A percentile compares a stretch with the other conserved stretches of the same genome.
Evolutionary conservation across 306 rosid species (phyloP).

Genomic region (Elaeagnus macrophylla): DNA sequence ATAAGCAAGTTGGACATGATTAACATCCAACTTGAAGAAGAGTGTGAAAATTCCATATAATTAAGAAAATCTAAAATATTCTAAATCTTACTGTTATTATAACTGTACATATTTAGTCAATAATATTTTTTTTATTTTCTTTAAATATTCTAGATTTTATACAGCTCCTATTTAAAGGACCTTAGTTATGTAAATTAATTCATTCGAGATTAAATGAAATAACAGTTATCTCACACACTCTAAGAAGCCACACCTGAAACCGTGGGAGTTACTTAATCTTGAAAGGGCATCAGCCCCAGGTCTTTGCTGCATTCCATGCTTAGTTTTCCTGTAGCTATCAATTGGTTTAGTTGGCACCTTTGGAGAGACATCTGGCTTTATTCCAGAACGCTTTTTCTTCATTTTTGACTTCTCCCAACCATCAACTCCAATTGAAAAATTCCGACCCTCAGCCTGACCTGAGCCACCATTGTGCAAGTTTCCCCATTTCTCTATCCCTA

Average conservation of each 20-base stretch:
- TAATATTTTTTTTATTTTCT: too few species aligned
- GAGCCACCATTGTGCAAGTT: constrained; percentile 59
- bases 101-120: too few species aligned
- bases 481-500: constrained; percentile 77
- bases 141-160: too few species aligned
- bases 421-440: constrained; percentile 67
- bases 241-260: constrained; percentile 64
- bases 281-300: constrained; percentile 68
- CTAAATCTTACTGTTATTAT: too few species aligned
- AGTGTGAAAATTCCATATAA: too few species aligned
- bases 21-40: too few species aligned
- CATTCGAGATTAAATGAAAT: constrained; percentile 7
- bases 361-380: constrained; percentile 84
- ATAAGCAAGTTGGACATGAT: too few species aligned
- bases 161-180: too few species aligned
- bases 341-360: constrained; percentile 52
- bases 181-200: not conserved
- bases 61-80: too few species aligned
- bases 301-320: constrained; percentile 83
- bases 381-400: constrained; percentile 92
- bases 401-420: constrained; percentile 97
- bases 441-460: constrained; percentile 73
- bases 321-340: constrained; percentile 69
- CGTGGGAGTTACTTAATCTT: constrained; percentile 64
- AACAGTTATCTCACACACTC: not conserved